A percentile compares a stretch with the other conserved stretches of the same genome.
These are phyloP conservation scores for Amaranthus tricolor DNA, from an alignment of 179 eudicot genomes.

Conservation along the genomic window DNA sequence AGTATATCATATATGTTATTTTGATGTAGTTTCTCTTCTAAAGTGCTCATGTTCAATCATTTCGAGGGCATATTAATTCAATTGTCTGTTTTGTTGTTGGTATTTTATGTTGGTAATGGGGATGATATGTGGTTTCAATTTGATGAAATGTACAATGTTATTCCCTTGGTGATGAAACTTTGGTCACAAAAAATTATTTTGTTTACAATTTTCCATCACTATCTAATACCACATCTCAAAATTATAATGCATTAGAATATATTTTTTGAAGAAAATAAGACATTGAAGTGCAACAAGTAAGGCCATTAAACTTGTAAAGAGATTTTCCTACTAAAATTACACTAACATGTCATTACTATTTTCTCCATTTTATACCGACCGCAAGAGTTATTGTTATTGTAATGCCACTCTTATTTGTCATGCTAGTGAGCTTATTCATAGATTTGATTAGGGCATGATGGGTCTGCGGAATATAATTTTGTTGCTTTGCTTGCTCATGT, in stretches of 20 bases:
- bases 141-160: too few relatives aligned
- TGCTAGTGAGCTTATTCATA: conserved; percentile 27
- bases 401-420: not conserved
- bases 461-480: conserved; percentile 61
- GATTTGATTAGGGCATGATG: conserved; percentile 67
- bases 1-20: too few relatives aligned
- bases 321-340: too few relatives aligned
- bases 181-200: too few relatives aligned
- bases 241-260: not conserved
- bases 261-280: not conserved
- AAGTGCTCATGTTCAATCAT: not conserved
- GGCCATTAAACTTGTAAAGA: too few relatives aligned
- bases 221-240: too few relatives aligned
- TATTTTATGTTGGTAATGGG: not conserved
- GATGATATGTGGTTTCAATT: too few relatives aligned
- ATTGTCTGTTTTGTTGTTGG: not conserved
- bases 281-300: not conserved
- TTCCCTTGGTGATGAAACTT: too few relatives aligned
- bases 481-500: conserved; percentile 60
- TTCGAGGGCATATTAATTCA: not conserved
- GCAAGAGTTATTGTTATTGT: not conserved
- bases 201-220: too few relatives aligned
- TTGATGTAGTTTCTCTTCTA: not conserved
- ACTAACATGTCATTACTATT: too few relatives aligned
- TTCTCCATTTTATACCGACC: not conserved